These are phyloP conservation scores for Incumbomyces lentus DNA, from an alignment of 2,329 filamentous ascomycete genomes.

Conservation along the genomic window DNA sequence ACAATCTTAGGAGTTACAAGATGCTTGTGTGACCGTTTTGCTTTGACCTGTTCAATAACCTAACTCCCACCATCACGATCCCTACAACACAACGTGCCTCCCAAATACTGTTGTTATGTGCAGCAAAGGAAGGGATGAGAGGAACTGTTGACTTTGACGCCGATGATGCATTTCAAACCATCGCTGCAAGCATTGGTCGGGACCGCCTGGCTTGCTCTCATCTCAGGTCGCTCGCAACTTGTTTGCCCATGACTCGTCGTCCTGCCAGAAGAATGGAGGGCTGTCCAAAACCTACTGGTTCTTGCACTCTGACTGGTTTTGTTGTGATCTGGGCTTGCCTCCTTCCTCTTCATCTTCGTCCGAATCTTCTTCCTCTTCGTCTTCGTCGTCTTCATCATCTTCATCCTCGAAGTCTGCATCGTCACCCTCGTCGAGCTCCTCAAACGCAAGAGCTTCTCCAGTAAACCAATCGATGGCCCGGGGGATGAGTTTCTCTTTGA, in stretches of 20 bases:
- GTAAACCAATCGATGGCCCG: slow-evolving; percentile 99
- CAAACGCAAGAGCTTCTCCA: slow-evolving; percentile 90
- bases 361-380: slow-evolving; percentile 74
- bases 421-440: slow-evolving; percentile 80
- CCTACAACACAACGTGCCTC: background rate
- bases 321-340: slow-evolving; percentile 54
- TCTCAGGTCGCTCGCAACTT: no score
- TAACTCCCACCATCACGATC: background rate
- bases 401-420: slow-evolving; percentile 72
- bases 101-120: background rate
- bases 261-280: background rate
- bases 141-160: background rate
- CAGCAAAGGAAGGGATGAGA: no score
- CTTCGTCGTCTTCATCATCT: slow-evolving; percentile 84
- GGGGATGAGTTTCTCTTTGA: slow-evolving; percentile 99
- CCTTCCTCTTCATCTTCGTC: slow-evolving; percentile 52
- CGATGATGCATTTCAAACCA: background rate
- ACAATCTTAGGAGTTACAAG: background rate
- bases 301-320: slow-evolving; percentile 92
- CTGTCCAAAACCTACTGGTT: slow-evolving; percentile 15
- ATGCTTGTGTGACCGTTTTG: background rate
- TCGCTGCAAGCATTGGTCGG: background rate
- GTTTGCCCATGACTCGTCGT: background rate
- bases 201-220: background rate
- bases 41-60: background rate